Evolutionary conservation across 805 yeast species (phyloP).

Genomic region (Starmerella powellii): DNA sequence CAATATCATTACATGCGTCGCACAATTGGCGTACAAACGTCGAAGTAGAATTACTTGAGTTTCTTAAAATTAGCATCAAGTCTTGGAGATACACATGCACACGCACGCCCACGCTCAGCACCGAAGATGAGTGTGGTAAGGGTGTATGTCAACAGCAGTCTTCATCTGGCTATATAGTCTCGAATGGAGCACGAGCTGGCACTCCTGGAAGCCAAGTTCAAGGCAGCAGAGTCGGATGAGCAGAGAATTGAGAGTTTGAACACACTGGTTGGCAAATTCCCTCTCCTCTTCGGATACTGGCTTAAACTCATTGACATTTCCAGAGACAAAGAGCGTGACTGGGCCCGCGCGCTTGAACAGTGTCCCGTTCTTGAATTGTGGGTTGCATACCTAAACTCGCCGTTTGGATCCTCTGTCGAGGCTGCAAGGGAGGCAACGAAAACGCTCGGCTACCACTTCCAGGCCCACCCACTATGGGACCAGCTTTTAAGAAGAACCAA

Average conservation of each 20-base stretch:
- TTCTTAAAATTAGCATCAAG: too few relatives aligned
- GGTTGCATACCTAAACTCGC: slow-evolving; percentile 27
- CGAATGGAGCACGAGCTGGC: background rate
- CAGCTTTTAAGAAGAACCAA: slow-evolving; percentile 48
- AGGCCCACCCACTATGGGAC: slow-evolving; percentile 79
- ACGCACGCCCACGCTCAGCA: too few relatives aligned
- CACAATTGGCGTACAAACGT: too few relatives aligned
- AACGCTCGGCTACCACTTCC: slow-evolving; percentile 55
- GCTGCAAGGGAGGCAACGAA: slow-evolving; percentile 39
- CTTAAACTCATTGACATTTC: slow-evolving; percentile 25
- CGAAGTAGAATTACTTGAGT: too few relatives aligned
- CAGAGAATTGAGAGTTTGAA: slow-evolving; percentile 7
- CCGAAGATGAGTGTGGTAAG: too few relatives aligned
- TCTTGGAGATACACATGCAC: too few relatives aligned
- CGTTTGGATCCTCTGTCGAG: slow-evolving; percentile 24
- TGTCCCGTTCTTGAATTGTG: slow-evolving; percentile 30
- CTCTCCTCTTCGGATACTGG: slow-evolving; percentile 36
- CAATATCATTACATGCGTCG: too few relatives aligned
- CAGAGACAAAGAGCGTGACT: slow-evolving; percentile 13
- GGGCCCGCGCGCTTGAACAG: slow-evolving; percentile 18
- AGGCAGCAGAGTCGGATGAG: slow-evolving; percentile 1
- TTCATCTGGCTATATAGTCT: background rate
- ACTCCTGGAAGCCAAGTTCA: background rate
- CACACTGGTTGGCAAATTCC: slow-evolving; percentile 28
- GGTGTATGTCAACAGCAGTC: too few relatives aligned